Base-by-base conservation (phyloP, 495 filamentous ascomycete species). In the Tirmania nivea region DNA sequence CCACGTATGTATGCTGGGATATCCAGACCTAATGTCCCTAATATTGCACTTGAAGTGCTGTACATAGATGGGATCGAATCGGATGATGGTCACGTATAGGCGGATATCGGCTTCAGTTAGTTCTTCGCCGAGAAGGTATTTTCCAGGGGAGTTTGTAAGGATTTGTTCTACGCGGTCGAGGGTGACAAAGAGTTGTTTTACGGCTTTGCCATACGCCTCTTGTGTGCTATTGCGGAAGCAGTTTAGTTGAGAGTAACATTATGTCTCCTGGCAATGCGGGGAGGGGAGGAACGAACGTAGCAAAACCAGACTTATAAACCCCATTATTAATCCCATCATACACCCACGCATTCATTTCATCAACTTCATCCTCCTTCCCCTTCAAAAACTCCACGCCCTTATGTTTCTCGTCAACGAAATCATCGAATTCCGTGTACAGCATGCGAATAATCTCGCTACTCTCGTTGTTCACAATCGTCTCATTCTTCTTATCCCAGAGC, bases 1-100 rank as follows among this genome's bases (percentile, higher is more conserved):
- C 84, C 84, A 87, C 49, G 65, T 66, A 59, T 86, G 73, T 34
- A 86, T 68, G 7, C 66, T 65, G 11, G 83, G 83, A 63, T 86
- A 88, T 55, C 79, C 86, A 20, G 75, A 77, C 3, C 87, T 69
- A 54, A 94, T 92, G 68, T 85, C 84, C 8, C 79, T 73, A 39
- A 93, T 66, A 64, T 94, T 94, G 63, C 82, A 87, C 71, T 93
- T 93, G 72, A 94, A 94, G 66, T 92, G 84, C 72, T 90, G 85
- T 5, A 92, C 85, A 60, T 94, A 94, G 42, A 90, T 84, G 11
- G 77, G 72, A 60, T 94, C 86, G 68, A 94, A 94, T 35, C 86
- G 76, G 54, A 89, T 68, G 49, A 93, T 79, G 6, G 86, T 93
- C 3, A 84, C 83, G 70, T 77, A 90, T 34, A 90, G 71, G 17